Conservation (phyloP, 2,329 filamentous ascomycete genomes). For the Colletotrichum sp. region DNA sequence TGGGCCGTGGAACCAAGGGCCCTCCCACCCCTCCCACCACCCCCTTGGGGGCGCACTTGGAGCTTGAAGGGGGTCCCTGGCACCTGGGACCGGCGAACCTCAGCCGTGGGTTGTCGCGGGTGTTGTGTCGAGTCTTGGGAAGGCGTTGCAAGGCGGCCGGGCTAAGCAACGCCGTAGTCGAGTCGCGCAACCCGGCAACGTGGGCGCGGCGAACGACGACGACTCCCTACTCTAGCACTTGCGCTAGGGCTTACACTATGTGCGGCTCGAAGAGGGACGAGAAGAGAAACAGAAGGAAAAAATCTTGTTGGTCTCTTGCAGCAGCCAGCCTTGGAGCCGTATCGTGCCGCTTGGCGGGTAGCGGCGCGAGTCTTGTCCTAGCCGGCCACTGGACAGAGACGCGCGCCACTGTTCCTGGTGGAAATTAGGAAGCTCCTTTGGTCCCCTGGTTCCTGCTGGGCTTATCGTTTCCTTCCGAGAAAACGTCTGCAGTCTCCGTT, state of each 20-base stretch:
- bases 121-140: background rate
- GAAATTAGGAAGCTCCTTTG: slow-evolving; percentile 17
- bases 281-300: background rate
- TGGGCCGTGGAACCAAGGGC: background rate
- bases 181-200: slow-evolving; percentile 14
- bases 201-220: background rate
- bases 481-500: background rate
- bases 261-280: background rate
- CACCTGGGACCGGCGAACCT: background rate
- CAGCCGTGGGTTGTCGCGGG: background rate
- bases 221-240: slow-evolving; percentile 3
- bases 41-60: background rate
- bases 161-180: background rate
- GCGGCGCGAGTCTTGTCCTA: background rate
- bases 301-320: background rate
- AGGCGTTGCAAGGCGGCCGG: background rate
- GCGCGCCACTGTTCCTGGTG: slow-evolving; percentile 18
- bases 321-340: background rate
- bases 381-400: background rate
- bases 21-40: background rate
- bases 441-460: background rate
- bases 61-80: background rate
- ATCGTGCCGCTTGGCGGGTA: slow-evolving; percentile 15
- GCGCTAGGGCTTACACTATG: slow-evolving; percentile 7
- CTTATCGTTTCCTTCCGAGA: background rate